phyloP scores from a whole-genome alignment of 495 filamentous ascomycete species.

The Jackrogersella minutella region DNA sequence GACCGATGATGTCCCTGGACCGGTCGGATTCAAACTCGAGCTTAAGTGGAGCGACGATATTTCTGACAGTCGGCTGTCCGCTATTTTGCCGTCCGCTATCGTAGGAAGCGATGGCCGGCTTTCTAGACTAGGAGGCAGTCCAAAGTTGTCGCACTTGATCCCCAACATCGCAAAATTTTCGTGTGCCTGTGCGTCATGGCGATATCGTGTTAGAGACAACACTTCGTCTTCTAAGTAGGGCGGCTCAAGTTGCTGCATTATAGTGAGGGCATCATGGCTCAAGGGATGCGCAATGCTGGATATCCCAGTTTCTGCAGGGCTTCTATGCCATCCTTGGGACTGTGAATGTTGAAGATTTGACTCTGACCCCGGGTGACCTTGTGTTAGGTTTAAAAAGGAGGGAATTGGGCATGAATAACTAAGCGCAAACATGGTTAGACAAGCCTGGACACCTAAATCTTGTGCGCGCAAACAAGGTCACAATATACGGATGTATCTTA shows the following conservation, averaged over 20 bases:
- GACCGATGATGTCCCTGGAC: constrained; percentile 1
- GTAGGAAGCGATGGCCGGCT: neutral
- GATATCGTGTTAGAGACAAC: constrained; percentile 24
- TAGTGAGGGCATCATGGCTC: neutral
- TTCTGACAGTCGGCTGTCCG: neutral
- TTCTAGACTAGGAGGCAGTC: neutral
- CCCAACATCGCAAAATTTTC: constrained; percentile 24
- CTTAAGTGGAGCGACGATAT: constrained; percentile 19
- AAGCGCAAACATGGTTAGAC: neutral
- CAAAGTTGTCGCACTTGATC: neutral
- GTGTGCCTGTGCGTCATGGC: constrained; percentile 9
- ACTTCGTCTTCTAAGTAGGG: neutral
- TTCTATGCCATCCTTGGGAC: neutral
- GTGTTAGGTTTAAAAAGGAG: constrained; percentile 1
- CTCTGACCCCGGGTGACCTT: neutral
- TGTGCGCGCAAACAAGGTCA: neutral
- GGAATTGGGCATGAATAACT: constrained; percentile 23
- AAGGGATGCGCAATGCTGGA: neutral
- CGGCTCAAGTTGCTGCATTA: neutral
- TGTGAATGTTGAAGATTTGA: neutral
- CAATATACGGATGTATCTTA: constrained; percentile 12
- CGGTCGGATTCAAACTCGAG: neutral
- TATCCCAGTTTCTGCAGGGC: neutral
- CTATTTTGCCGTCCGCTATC: neutral
- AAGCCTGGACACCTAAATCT: neutral